Evolutionary conservation across 164 flowering plant species (phyloP).

Genomic region (Dillenia turbinata): DNA sequence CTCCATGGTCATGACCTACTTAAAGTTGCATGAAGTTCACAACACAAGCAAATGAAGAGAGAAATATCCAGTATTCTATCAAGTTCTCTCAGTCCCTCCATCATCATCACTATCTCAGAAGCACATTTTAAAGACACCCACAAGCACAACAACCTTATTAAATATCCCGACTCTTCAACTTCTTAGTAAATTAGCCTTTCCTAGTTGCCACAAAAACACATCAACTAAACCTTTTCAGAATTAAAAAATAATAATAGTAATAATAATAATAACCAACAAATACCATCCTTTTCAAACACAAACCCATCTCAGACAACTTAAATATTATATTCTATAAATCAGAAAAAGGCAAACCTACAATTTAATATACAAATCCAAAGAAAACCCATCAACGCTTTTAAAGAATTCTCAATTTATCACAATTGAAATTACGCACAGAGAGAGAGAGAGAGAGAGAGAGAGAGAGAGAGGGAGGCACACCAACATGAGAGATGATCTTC

Average conservation of each 20-base stretch:
- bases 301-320: no score
- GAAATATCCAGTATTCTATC: conserved; percentile 16
- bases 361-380: neutral
- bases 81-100: conserved; percentile 17
- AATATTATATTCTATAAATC: no score
- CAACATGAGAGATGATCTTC: conserved; percentile 19
- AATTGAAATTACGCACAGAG: conserved; percentile 1
- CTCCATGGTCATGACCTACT: conserved; percentile 58
- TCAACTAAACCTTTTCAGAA: no score
- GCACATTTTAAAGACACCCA: conserved; percentile 20
- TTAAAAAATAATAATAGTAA: no score
- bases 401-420: conserved; percentile 1
- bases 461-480: neutral
- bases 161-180: conserved; percentile 9
- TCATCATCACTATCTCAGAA: conserved; percentile 20
- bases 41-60: conserved; percentile 19
- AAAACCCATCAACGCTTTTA: neutral
- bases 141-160: neutral
- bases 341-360: neutral
- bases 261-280: no score
- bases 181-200: conserved; percentile 1
- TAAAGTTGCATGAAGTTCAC: conserved; percentile 21
- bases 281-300: no score
- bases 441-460: conserved; percentile 7
- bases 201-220: conserved; percentile 6